Percentiles rank a stretch among this genome's conserved stretches.
Conservation (phyloP, 306 rosid genomes). For the Boehmeria nivea region DNA sequence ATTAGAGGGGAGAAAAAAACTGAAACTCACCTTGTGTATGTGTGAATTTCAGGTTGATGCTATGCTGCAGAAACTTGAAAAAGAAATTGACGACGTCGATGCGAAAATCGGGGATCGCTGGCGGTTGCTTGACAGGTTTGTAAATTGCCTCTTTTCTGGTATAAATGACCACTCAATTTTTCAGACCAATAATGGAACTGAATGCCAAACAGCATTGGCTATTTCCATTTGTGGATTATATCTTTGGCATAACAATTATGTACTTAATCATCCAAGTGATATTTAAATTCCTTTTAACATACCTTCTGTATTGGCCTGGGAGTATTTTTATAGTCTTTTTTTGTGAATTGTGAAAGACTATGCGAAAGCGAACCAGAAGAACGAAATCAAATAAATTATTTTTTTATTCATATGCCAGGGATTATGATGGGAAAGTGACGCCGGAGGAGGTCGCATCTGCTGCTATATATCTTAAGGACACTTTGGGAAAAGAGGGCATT, state of each 20-base stretch:
- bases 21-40: not conserved
- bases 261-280: too few species aligned
- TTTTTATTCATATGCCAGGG: slow-evolving; percentile 40
- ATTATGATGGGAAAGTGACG: slow-evolving; percentile 95
- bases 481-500: slow-evolving; percentile 87
- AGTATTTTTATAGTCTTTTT: too few species aligned
- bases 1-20: too few species aligned
- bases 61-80: slow-evolving; percentile 91
- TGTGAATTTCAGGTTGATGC: slow-evolving; percentile 66
- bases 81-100: slow-evolving; percentile 96
- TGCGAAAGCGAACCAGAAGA: not conserved
- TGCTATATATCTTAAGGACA: slow-evolving; percentile 82
- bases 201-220: not conserved
- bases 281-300: too few species aligned
- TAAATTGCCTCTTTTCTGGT: not conserved
- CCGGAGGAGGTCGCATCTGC: slow-evolving; percentile 97
- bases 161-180: not conserved
- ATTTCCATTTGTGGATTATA: not conserved
- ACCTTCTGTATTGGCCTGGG: too few species aligned
- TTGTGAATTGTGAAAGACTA: too few species aligned
- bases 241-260: too few species aligned
- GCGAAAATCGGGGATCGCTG: slow-evolving; percentile 88
- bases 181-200: too few species aligned
- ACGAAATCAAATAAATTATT: not conserved
- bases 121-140: slow-evolving; percentile 82